Base-by-base conservation (phyloP, 2,329 filamentous ascomycete species). In the Thelonectria olida region DNA sequence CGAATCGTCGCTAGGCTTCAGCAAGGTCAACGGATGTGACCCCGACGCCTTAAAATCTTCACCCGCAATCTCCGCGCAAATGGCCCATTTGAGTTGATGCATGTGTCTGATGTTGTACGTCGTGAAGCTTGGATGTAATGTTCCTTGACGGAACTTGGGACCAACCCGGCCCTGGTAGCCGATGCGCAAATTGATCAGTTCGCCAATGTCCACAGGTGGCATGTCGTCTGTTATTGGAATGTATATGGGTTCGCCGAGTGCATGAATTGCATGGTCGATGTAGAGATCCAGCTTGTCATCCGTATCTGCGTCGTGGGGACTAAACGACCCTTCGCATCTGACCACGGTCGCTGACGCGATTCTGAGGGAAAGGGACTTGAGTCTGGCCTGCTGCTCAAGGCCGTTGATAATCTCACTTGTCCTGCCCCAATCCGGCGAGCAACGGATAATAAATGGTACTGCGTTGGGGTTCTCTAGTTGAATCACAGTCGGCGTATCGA, bases 401-500 rank as follows among this genome's bases (percentile, higher is more conserved):
- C 69, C 55, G 4, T 34, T 36, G 1, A 77, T 25, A 0, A 41
- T 10, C 0, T 65, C 42, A 20, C 67, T 72, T 0, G 67, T 72
- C 4, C 51, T 54, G 0, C 41, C 39, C 39, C 39, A 51, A 2
- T 69, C 25, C 0, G 73, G 69, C 0, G 63, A 36, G 2, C 68
- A 23, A 1, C 47, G 58, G 0, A 76, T 23, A 4, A 19, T 42
- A 8, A 75, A 67, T 0, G 75, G 71, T 1, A 76, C 56, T 0
- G 64, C 61, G 0, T 41, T 19, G 0, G 69, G 67, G 17, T 72
- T 68, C 0, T 71, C 70, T 0, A 78, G 65, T 19, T 77, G 76
- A 7, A 80, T 63, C 0, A 71, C 59, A 0, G 47, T 48, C 0
- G 79, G 78, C 2, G 66, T 62, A 2, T 68, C 62, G 2, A 76